Percentiles rank a stretch among this genome's conserved stretches.
Evolutionary conservation across 164 flowering plant genomes (phyloP).

Genomic region (Magnolia changhungtana): DNA sequence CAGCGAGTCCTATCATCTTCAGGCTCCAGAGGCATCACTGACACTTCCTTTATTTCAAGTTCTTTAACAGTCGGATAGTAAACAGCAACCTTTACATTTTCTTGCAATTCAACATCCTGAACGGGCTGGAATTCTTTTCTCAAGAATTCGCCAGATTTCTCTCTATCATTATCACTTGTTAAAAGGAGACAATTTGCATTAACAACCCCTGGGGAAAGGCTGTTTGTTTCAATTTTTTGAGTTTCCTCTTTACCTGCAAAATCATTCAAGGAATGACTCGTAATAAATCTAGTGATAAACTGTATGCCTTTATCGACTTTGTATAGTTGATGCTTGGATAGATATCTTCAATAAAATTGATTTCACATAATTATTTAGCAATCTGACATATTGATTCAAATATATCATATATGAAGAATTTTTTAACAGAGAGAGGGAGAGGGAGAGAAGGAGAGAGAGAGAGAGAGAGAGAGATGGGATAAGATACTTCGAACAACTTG

Average conservation of each 20-base stretch:
- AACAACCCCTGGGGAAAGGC: not conserved
- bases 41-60: constrained; percentile 14
- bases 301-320: not conserved
- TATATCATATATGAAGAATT: no score
- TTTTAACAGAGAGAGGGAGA: no score
- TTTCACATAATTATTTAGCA: not conserved
- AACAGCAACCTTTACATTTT: constrained; percentile 13
- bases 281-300: not conserved
- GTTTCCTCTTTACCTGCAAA: constrained; percentile 7
- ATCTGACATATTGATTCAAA: not conserved
- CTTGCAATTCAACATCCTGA: constrained; percentile 17
- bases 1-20: constrained; percentile 10
- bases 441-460: no score
- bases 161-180: constrained; percentile 5
- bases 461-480: not conserved
- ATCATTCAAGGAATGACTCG: not conserved
- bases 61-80: constrained; percentile 17
- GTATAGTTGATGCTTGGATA: not conserved
- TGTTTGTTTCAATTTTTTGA: not conserved
- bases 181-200: not conserved
- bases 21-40: constrained; percentile 24
- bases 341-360: not conserved
- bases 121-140: constrained; percentile 16
- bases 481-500: not conserved
- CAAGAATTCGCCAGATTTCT: constrained; percentile 20